A percentile compares a stretch with the other conserved stretches of the same genome.
These are phyloP conservation scores for Mycosphaerella sp. DNA, from an alignment of 2,329 filamentous ascomycete genomes.

Conservation along the genomic window DNA sequence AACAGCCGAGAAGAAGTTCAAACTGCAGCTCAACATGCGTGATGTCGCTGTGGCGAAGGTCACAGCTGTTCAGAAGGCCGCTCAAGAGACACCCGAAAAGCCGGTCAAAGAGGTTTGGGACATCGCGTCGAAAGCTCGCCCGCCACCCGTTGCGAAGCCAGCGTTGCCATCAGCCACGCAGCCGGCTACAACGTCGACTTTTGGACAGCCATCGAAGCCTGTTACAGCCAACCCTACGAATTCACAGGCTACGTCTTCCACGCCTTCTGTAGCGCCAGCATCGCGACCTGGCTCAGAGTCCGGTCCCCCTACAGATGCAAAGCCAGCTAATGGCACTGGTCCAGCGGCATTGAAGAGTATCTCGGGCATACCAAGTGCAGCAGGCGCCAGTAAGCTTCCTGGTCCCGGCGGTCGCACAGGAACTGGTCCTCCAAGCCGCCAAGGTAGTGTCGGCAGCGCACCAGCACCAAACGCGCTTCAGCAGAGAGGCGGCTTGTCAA, in stretches of 20 bases:
- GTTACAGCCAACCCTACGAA: conserved; percentile 14
- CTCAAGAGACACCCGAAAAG: conserved; percentile 74
- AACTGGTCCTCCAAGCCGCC: conserved; percentile 17
- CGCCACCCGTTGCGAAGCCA: conserved; percentile 22
- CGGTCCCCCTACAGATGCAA: conserved; percentile 6
- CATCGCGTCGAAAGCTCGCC: conserved; percentile 58
- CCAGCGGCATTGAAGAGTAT: conserved; percentile 10
- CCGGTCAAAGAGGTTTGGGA: conserved; percentile 84
- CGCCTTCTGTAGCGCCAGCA: conserved; percentile 7
- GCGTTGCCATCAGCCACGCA: conserved; percentile 14
- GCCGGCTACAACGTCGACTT: conserved; percentile 9
- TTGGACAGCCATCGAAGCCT: conserved; percentile 23
- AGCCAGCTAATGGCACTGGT: conserved; percentile 8
- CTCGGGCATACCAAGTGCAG: conserved; percentile 19
- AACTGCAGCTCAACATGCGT: conserved; percentile 68
- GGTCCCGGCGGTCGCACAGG: conserved; percentile 16
- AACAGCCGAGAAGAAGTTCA: conserved; percentile 48
- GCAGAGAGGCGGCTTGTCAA: conserved; percentile 11
- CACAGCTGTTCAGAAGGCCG: conserved; percentile 71
- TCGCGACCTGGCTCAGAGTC: conserved; percentile 4
- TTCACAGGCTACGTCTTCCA: conserved; percentile 19
- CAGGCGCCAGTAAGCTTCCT: conserved; percentile 12
- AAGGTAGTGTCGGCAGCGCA: conserved; percentile 10
- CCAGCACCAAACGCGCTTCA: conserved; percentile 6
- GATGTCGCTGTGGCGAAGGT: conserved; percentile 64